Conservation (phyloP, 352 stramenopile genomes). For the Phytophthora sansomeana region DNA sequence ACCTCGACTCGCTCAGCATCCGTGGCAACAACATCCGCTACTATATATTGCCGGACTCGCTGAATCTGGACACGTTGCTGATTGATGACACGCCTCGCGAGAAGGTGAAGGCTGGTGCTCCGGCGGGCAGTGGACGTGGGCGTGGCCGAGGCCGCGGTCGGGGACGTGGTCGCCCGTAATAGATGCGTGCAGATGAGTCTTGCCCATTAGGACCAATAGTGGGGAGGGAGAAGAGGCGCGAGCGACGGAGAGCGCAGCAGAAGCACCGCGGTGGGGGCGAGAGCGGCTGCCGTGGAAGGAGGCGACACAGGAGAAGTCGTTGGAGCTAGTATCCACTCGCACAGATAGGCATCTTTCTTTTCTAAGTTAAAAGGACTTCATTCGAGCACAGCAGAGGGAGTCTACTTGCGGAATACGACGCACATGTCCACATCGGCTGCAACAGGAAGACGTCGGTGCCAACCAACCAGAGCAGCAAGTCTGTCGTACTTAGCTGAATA, state of each 20-base stretch:
- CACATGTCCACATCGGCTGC: too few species aligned
- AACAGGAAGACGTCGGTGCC: constrained; percentile 6
- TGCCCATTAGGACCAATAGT: too few species aligned
- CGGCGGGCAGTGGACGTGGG: constrained; percentile 72
- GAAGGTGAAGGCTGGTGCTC: constrained; percentile 84
- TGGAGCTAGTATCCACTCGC: constrained; percentile 25
- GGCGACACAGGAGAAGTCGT: constrained; percentile 19
- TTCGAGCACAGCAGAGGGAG: constrained; percentile 27
- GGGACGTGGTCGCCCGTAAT: constrained; percentile 61
- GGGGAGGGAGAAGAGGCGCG: not conserved
- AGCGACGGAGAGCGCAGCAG: constrained; percentile 14
- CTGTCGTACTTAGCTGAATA: constrained; percentile 44
- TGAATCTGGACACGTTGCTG: constrained; percentile 99
- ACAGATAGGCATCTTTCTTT: constrained; percentile 38
- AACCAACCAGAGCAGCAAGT: constrained; percentile 23
- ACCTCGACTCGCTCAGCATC: constrained; percentile 97
- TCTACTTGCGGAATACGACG: too few species aligned
- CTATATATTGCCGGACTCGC: constrained; percentile 94
- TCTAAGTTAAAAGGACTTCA: constrained; percentile 47
- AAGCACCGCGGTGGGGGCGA: constrained; percentile 19
- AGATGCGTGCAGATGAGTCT: constrained; percentile 17
- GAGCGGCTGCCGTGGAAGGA: constrained; percentile 11
- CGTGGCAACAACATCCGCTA: constrained; percentile 98
- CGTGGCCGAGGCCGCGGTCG: constrained; percentile 81
- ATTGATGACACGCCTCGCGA: constrained; percentile 98